Evolutionary conservation across 148 eudicot genomes (phyloP), one percentile per base, ranked within the genome.

Genomic region (Vaccinium myrtillus): DNA sequence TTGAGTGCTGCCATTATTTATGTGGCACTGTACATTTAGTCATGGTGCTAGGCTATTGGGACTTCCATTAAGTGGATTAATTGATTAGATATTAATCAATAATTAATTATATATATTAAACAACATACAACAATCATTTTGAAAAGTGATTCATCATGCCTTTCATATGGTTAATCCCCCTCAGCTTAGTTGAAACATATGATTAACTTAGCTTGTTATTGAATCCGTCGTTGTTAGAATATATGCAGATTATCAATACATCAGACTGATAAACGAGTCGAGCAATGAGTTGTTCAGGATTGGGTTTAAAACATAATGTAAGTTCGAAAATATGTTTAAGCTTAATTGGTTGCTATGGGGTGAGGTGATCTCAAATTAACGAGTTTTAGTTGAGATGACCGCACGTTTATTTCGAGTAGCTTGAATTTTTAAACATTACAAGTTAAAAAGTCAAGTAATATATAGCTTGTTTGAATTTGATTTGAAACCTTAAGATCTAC

Each of bases 11-110:
- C 78, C 50, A 19, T 75, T 39, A 39, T 75, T 74, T 74, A 39
- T 21, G 23, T 27, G 30, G 50, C 78, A 43, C 78, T 43, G 30
- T 69, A 25, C 73, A 25, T 23, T 11, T 1, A 69, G 74, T 13
- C 53, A 43, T 75, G 50, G 54, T 75, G 78, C 53, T 75, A 75
- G 51, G 54, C 78, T 21, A 46, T 8, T 75, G 53, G 78, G 78
- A 46, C 23, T 48, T 75, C 54, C 78, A 75, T 75, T 75, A 8
- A 46, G 54, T 43, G 25, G 25, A 46, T 32, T 32, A 32, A 32
- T 32, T 32, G 36, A 32, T 32, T 32, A 32, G 36, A 32, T 32
- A 32, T 32, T 32, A 32, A 32, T 32, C 36, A 1, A 1, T 2
- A 32, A 1, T 32, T 32, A 32, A 32, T 32, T 32, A 32, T 32